Conservation (phyloP, 1,284 basidiomycete species). For the Fomitopsis betulina region DNA sequence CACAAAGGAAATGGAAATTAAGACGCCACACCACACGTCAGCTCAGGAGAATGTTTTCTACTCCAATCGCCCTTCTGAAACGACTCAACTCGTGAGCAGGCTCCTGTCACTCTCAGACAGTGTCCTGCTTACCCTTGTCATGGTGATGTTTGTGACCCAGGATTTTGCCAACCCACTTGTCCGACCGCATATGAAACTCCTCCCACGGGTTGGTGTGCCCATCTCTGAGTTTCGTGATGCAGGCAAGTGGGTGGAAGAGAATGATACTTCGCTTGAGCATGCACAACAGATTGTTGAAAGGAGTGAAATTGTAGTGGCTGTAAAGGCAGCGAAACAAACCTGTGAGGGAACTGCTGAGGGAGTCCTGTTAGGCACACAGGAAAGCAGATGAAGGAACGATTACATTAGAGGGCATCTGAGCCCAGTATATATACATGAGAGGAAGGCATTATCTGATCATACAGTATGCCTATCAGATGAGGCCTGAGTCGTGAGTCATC, state of each 20-base stretch:
- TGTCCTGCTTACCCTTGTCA: too few species aligned
- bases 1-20: slow-evolving; percentile 10
- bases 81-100: slow-evolving; percentile 22
- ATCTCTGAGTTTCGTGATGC: slow-evolving; percentile 30
- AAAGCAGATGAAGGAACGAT: too few species aligned
- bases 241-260: slow-evolving; percentile 21
- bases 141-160: slow-evolving; percentile 13
- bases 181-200: slow-evolving; percentile 23
- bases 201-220: slow-evolving; percentile 23
- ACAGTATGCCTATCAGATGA: too few species aligned
- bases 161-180: slow-evolving; percentile 34
- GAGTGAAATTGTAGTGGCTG: too few species aligned
- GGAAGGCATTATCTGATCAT: too few species aligned
- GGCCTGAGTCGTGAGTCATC: too few species aligned
- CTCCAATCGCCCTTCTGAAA: slow-evolving; percentile 23
- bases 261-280: slow-evolving; percentile 20
- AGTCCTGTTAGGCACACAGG: too few species aligned
- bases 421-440: too few species aligned
- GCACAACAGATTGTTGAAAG: too few species aligned
- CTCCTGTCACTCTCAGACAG: neutral
- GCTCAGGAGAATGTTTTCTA: slow-evolving; percentile 27
- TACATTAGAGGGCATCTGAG: too few species aligned
- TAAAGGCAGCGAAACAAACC: too few species aligned
- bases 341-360: too few species aligned
- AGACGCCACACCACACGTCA: slow-evolving; percentile 21